These are phyloP conservation scores for Globisporangium sylvaticum DNA, from an alignment of 352 stramenopile genomes.

Conservation along the genomic window DNA sequence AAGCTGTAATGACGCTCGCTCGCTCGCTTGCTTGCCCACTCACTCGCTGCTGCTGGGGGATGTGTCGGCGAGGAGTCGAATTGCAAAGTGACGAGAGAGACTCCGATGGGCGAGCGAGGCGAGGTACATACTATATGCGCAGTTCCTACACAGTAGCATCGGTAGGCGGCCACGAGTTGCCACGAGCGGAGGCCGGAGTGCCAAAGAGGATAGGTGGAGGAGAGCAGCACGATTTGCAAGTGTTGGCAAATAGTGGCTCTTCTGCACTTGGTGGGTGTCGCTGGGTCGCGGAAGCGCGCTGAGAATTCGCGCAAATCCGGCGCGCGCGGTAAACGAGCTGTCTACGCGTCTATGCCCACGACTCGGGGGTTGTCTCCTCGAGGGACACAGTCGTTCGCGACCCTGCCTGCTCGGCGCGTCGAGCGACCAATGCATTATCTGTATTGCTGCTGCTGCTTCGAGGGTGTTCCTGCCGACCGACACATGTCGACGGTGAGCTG, in stretches of 20 bases:
- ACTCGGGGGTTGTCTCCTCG: neutral
- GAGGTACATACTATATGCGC: too few relatives aligned
- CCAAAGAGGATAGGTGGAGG: neutral
- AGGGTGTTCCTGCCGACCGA: neutral
- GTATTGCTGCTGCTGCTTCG: neutral
- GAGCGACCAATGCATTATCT: neutral
- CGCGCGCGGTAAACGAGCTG: neutral
- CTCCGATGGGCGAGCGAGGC: neutral
- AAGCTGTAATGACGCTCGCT: neutral
- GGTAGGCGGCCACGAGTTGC: too few relatives aligned
- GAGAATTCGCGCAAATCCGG: neutral
- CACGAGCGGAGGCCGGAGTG: too few relatives aligned
- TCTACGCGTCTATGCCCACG: neutral
- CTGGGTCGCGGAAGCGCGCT: neutral
- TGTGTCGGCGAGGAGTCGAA: neutral
- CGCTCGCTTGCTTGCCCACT: neutral
- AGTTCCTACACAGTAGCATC: too few relatives aligned
- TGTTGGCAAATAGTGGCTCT: neutral
- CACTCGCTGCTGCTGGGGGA: neutral
- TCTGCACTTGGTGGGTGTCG: neutral
- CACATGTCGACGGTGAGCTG: too few relatives aligned
- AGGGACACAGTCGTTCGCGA: neutral
- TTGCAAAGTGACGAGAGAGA: neutral
- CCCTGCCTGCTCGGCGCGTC: neutral
- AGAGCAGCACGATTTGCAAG: neutral